A percentile compares a stretch with the other conserved stretches of the same genome.
These are phyloP conservation scores for Pochonia chlamydosporia DNA, from an alignment of 2,329 filamentous ascomycete genomes.

Conservation along the genomic window DNA sequence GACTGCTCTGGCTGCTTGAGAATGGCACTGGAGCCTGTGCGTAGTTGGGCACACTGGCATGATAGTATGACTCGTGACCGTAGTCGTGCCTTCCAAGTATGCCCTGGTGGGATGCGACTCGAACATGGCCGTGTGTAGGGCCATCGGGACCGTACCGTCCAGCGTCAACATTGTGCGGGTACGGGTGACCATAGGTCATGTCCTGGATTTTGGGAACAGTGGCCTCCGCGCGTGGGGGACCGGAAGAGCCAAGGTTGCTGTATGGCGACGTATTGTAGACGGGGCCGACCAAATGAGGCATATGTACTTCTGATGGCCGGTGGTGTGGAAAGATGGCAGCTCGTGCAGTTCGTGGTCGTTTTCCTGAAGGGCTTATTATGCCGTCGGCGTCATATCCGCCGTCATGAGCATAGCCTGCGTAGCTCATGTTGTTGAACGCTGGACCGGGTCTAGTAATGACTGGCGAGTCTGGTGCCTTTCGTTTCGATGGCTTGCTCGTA, in stretches of 20 bases:
- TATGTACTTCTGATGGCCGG: background rate
- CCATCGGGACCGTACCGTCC: constrained; percentile 1
- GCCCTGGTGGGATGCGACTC: constrained; percentile 4
- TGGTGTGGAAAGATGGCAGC: constrained; percentile 1
- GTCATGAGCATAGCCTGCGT: constrained; percentile 3
- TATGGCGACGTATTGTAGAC: constrained; percentile 9
- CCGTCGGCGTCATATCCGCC: constrained; percentile 6
- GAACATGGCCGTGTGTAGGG: constrained; percentile 1
- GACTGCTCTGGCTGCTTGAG: constrained; percentile 2
- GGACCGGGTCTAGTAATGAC: constrained; percentile 4
- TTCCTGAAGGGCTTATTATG: constrained; percentile 15
- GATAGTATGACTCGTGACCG: background rate
- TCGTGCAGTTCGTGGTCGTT: constrained; percentile 15
- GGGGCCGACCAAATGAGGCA: constrained; percentile 2
- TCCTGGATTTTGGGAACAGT: constrained; percentile 18
- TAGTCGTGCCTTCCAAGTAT: background rate
- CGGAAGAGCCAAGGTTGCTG: background rate
- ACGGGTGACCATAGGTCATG: constrained; percentile 10
- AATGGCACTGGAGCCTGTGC: background rate
- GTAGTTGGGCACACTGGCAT: background rate
- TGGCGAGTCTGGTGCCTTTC: constrained; percentile 16
- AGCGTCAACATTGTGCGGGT: background rate
- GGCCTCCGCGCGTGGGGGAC: constrained; percentile 14
- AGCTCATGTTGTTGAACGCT: constrained; percentile 3
- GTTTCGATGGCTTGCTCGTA: constrained; percentile 16